These are phyloP conservation scores for Xanthoceras sorbifolium DNA, from an alignment of 345 rosid species.

Conservation along the genomic window DNA sequence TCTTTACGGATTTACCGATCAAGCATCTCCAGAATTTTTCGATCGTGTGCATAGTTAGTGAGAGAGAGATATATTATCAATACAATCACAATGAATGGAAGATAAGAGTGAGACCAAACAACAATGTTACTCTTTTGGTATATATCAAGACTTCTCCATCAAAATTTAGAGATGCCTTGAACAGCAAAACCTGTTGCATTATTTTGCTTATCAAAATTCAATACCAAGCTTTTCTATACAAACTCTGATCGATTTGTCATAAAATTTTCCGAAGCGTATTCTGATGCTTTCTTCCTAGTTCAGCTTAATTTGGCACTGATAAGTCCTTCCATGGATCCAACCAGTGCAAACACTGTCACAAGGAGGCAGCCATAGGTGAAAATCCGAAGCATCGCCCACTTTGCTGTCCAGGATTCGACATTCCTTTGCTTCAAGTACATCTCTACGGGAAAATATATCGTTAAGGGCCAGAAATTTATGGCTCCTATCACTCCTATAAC, in stretches of 20 bases:
- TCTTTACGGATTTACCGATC: too few species aligned
- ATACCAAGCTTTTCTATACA: neutral
- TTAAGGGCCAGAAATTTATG: constrained; percentile 72
- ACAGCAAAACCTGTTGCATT: neutral
- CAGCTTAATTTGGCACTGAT: constrained; percentile 48
- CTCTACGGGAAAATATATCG: constrained; percentile 75
- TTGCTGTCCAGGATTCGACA: constrained; percentile 45
- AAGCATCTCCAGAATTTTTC: too few species aligned
- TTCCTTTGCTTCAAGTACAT: constrained; percentile 67
- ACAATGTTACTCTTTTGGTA: neutral
- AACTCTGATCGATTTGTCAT: neutral
- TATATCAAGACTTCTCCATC: neutral
- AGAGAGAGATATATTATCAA: too few species aligned
- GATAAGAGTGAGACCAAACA: neutral
- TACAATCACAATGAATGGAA: neutral
- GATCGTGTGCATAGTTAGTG: too few species aligned
- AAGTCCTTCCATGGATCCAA: constrained; percentile 68
- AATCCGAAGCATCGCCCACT: constrained; percentile 53
- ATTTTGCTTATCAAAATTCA: neutral
- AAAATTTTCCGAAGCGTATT: neutral
- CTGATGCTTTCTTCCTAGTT: neutral
- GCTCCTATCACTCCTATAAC: constrained; percentile 76
- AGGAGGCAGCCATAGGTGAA: constrained; percentile 48
- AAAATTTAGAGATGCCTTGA: constrained; percentile 9
- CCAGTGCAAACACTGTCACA: constrained; percentile 41